These are phyloP conservation scores for Parsonsia alboflavescens DNA, from an alignment of 257 asterid species.

Conservation along the genomic window DNA sequence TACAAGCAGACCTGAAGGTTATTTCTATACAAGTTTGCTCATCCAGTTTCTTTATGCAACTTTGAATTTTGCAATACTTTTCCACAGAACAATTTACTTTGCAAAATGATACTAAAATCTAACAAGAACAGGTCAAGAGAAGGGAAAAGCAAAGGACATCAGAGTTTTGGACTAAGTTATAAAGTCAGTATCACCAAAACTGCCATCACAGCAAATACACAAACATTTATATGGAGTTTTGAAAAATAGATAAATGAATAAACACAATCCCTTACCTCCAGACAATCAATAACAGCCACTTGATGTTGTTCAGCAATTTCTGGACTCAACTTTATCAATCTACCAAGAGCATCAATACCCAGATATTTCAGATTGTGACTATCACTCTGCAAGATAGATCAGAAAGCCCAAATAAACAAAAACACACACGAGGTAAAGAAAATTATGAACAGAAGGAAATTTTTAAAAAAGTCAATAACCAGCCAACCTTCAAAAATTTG, in stretches of 20 bases:
- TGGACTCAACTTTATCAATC: slow-evolving; percentile 87
- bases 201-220: background rate
- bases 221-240: background rate
- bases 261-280: slow-evolving; percentile 59
- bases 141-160: background rate
- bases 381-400: slow-evolving; percentile 66
- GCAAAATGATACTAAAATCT: background rate
- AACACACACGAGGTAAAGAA: background rate
- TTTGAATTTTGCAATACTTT: background rate
- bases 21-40: background rate
- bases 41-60: background rate
- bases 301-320: slow-evolving; percentile 97
- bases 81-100: background rate
- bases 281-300: slow-evolving; percentile 93
- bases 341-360: slow-evolving; percentile 97
- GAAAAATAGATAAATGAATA: background rate
- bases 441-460: slow-evolving; percentile 8
- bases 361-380: slow-evolving; percentile 97
- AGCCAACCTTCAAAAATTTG: slow-evolving; percentile 74
- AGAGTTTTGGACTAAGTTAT: background rate
- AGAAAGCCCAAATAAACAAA: slow-evolving; percentile 13
- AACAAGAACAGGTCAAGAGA: background rate
- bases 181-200: background rate
- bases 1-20: background rate
- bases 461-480: slow-evolving; percentile 11